phyloP scores from a whole-genome alignment of 192 early-diverging fungal species.

The Phycomyces nitens region DNA sequence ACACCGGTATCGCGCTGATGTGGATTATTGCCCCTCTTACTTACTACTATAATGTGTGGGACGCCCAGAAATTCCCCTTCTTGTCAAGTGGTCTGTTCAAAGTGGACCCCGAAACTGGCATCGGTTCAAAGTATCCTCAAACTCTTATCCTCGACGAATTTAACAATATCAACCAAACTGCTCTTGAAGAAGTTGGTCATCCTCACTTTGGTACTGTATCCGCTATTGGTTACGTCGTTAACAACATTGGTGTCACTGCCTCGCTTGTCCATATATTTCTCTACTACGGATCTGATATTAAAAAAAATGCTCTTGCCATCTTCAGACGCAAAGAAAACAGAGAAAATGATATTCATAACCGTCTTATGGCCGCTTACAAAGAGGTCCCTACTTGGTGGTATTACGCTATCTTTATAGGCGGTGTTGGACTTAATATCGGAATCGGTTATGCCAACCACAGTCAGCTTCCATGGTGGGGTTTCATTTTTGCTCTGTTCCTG shows the following conservation, averaged over 20 bases:
- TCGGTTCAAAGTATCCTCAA: constrained; percentile 30
- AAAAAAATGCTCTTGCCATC: constrained; percentile 39
- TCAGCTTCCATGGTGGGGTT: no score
- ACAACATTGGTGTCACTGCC: constrained; percentile 57
- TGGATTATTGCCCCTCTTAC: constrained; percentile 59
- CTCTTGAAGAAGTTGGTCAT: constrained; percentile 44
- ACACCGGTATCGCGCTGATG: constrained; percentile 46
- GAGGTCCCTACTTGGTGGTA: constrained; percentile 78
- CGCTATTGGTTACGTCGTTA: constrained; percentile 55
- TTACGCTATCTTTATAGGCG: constrained; percentile 44
- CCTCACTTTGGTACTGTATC: constrained; percentile 51
- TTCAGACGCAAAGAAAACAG: constrained; percentile 33
- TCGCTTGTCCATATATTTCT: constrained; percentile 57
- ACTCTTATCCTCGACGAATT: constrained; percentile 40
- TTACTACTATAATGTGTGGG: constrained; percentile 54
- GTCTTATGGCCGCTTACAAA: constrained; percentile 58
- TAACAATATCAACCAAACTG: constrained; percentile 38
- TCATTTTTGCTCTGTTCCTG: no score
- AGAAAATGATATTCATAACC: constrained; percentile 56
- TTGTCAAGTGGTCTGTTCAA: constrained; percentile 46
- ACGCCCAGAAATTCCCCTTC: constrained; percentile 48
- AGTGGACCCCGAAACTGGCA: constrained; percentile 40
- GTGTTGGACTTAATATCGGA: constrained; percentile 42
- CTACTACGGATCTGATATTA: constrained; percentile 67
- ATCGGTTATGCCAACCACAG: no score